phyloP scores from a whole-genome alignment of 768 basidiomycete genomes.

The Fistulinella prunicolor region DNA sequence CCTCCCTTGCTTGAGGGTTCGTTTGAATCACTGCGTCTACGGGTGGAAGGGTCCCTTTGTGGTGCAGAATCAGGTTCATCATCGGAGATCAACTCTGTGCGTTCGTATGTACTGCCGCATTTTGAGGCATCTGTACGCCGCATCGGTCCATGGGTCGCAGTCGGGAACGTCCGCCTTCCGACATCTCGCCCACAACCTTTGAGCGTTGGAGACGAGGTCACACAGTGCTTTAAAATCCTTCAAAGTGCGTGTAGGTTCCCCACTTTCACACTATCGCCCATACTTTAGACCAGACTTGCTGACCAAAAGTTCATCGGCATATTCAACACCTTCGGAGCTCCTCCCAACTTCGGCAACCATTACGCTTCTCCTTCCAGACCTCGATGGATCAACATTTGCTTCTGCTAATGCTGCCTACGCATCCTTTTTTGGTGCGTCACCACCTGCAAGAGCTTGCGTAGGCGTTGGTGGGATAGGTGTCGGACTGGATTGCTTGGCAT shows the following conservation, averaged over 20 bases:
- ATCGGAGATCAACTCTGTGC: neutral
- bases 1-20: slow-evolving; percentile 50
- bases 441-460: slow-evolving; percentile 94
- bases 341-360: slow-evolving; percentile 51
- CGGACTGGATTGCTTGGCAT: slow-evolving; percentile 82
- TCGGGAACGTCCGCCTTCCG: slow-evolving; percentile 50
- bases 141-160: slow-evolving; percentile 64
- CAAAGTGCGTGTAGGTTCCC: slow-evolving; percentile 43
- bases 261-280: neutral
- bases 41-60: slow-evolving; percentile 12
- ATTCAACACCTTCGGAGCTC: slow-evolving; percentile 23
- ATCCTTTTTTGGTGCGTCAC: slow-evolving; percentile 83
- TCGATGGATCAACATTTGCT: slow-evolving; percentile 63
- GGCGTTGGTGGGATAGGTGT: slow-evolving; percentile 64
- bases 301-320: slow-evolving; percentile 37
- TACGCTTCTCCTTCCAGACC: slow-evolving; percentile 79
- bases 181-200: slow-evolving; percentile 37
- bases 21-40: slow-evolving; percentile 14
- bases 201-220: slow-evolving; percentile 73
- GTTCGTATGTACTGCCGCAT: neutral
- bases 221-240: slow-evolving; percentile 61
- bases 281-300: slow-evolving; percentile 47
- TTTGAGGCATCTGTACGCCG: slow-evolving; percentile 21
- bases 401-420: slow-evolving; percentile 76
- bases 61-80: neutral